Percentiles rank a stretch among this genome's conserved stretches.
Conservation (phyloP, 345 rosid species). For the Cardamine occulta region DNA sequence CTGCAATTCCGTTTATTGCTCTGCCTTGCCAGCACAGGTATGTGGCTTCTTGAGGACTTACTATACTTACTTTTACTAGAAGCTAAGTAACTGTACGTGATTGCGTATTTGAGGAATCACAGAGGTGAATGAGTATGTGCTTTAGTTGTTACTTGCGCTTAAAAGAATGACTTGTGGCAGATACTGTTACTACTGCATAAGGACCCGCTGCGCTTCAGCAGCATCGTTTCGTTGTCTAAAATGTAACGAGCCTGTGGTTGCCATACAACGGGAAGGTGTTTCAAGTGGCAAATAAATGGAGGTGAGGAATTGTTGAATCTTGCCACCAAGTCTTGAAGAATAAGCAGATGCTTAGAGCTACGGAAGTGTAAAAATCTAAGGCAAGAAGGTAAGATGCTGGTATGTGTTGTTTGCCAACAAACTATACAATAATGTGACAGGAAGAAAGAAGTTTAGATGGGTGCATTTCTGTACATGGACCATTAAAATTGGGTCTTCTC, state of each 20-base stretch:
- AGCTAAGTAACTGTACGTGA: not conserved
- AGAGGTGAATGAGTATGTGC: conserved; percentile 14
- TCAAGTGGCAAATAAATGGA: conserved; percentile 35
- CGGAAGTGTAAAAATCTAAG: conserved; percentile 21
- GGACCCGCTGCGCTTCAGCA: conserved; percentile 82
- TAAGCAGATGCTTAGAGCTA: conserved; percentile 17
- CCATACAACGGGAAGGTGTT: conserved; percentile 77
- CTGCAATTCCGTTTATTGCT: conserved; percentile 85
- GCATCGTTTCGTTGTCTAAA: conserved; percentile 75
- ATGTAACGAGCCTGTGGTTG: conserved; percentile 78
- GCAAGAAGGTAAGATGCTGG: conserved; percentile 9
- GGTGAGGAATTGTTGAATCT: not conserved
- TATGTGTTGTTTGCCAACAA: conserved; percentile 17
- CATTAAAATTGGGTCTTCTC: conserved; percentile 1
- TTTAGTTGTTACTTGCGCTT: not conserved
- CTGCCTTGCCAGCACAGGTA: conserved; percentile 97
- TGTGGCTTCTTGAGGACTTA: not conserved
- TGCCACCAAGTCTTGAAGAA: conserved; percentile 11
- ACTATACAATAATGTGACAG: conserved; percentile 20
- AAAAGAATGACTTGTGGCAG: conserved; percentile 51
- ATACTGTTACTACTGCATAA: conserved; percentile 92
- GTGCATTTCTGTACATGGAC: conserved; percentile 19
- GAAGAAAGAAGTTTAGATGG: conserved; percentile 21
- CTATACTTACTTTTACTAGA: not conserved
- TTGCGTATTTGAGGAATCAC: conserved; percentile 13